Conservation (phyloP, 139 green algal genomes). For the Chlorella vulgaris region DNA sequence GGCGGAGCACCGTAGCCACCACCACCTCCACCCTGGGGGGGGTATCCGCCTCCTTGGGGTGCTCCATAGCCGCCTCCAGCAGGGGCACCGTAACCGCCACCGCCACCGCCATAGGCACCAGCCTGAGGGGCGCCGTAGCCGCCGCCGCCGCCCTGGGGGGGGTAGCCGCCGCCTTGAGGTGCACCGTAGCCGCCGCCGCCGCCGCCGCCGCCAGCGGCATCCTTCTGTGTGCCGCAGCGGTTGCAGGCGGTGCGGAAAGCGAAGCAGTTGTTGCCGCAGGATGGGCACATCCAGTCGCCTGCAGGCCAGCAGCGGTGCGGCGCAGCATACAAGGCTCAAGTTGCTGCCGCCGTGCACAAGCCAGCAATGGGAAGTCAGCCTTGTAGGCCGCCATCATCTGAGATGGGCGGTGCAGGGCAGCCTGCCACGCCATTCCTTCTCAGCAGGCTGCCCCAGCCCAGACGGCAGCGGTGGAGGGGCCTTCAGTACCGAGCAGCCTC, state of each 20-base stretch:
- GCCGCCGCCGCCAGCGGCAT: conserved; percentile 18
- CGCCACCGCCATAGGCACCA: neutral
- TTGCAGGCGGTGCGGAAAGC: conserved; percentile 77
- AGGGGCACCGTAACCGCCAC: neutral
- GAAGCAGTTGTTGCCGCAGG: conserved; percentile 87
- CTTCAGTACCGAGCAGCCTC: too few species aligned
- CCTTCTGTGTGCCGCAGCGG: conserved; percentile 68
- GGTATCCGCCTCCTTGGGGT: neutral
- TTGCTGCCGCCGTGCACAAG: too few species aligned
- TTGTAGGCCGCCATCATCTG: too few species aligned
- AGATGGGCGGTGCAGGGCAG: too few species aligned
- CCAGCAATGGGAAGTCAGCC: too few species aligned
- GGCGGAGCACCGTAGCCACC: conserved; percentile 1
- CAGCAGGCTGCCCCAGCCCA: too few species aligned
- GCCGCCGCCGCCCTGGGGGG: neutral
- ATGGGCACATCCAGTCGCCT: conserved; percentile 81
- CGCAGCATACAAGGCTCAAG: conserved; percentile 16
- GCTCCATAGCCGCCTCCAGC: conserved; percentile 22
- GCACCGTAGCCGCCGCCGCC: conserved; percentile 11
- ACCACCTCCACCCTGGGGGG: conserved; percentile 3
- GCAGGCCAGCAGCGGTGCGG: conserved; percentile 4
- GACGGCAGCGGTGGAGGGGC: too few species aligned
- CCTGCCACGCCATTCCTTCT: too few species aligned
- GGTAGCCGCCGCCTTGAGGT: conserved; percentile 4
- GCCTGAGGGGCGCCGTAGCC: conserved; percentile 6